Evolutionary conservation across 495 filamentous ascomycete genomes (phyloP), one percentile per base, ranked within the genome.

Genomic region (Schizothecium vesticola): DNA sequence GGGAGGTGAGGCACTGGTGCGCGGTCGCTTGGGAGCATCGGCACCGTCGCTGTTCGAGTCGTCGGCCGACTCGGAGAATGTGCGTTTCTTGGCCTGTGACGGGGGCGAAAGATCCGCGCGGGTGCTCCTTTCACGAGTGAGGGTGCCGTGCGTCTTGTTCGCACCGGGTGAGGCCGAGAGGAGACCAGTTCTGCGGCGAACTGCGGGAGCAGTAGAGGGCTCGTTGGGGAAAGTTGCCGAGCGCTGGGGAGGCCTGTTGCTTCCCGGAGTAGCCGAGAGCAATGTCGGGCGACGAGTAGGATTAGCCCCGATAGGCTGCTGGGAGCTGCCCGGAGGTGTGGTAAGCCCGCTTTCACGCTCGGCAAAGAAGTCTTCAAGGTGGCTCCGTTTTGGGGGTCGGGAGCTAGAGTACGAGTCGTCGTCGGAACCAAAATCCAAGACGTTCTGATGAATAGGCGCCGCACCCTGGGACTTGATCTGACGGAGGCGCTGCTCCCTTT

Each of bases 401-500:
- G 43, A n/a, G 43, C 43, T 8, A 19, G 43, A 51, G 51, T 59
- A 33, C 28, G 64, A 24, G 26, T 70, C 67, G 19, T 71, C 69
- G 29, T 75, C 73, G 56, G 74, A 70, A 61, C 67, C 69, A 33
- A 74, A 74, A 28, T 26, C 61, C 33, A 76, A 33, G n/a, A 73
- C 26, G 16, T 67, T 73, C 22, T 24, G 22, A 16, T 61, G 21
- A 16, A 60, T 23, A 25, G 57, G 26, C 59, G 51, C 61, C 19
- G 55, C 68, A 43, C 36, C 51, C 28, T 56, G 2, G 6, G 60
- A 61, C 67, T 78, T 77, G 69, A 77, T 76, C 3, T 57, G 56
- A 12, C 72, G 69, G 7, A 77, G 75, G 26, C 76, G 76, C 6
- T 64, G 61, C 59, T 78, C 76, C 13, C 69, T 67, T 23, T 71